phyloP scores from a whole-genome alignment of 2,329 filamentous ascomycete species.

The Hysterium pulicare region DNA sequence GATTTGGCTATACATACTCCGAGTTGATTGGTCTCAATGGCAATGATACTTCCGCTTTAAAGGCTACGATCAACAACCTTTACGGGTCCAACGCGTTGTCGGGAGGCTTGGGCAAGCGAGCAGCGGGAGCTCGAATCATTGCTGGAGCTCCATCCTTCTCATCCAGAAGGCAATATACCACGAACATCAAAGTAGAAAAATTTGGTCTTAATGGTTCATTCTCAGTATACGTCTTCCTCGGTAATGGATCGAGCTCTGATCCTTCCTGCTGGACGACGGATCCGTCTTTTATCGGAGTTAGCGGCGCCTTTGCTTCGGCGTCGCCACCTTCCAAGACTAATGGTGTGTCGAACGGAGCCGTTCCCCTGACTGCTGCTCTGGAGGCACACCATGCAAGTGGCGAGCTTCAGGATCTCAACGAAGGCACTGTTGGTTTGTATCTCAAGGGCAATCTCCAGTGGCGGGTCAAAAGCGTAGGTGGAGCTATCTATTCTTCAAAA shows the following conservation, averaged over 20 bases:
- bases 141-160: constrained; percentile 9
- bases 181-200: constrained; percentile 62
- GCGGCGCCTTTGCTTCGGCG: constrained; percentile 47
- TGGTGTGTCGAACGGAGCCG: constrained; percentile 44
- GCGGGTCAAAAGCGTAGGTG: constrained; percentile 21
- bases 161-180: constrained; percentile 56
- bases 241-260: constrained; percentile 41
- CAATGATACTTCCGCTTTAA: constrained; percentile 35
- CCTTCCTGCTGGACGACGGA: constrained; percentile 51
- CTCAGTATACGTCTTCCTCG: constrained; percentile 67
- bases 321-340: constrained; percentile 59
- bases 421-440: constrained; percentile 19
- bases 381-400: constrained; percentile 30
- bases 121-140: constrained; percentile 23
- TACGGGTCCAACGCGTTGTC: constrained; percentile 49
- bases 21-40: constrained; percentile 53
- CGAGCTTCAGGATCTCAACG: constrained; percentile 28
- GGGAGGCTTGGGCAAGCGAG: constrained; percentile 35
- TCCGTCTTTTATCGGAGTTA: constrained; percentile 58
- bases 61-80: constrained; percentile 57
- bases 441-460: constrained; percentile 21
- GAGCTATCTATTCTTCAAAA: not conserved
- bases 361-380: constrained; percentile 46
- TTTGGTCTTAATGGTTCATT: constrained; percentile 61
- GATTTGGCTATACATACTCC: constrained; percentile 72